These are phyloP conservation scores for Cicer pinnatifidum DNA, from an alignment of 306 rosid genomes.

Conservation along the genomic window DNA sequence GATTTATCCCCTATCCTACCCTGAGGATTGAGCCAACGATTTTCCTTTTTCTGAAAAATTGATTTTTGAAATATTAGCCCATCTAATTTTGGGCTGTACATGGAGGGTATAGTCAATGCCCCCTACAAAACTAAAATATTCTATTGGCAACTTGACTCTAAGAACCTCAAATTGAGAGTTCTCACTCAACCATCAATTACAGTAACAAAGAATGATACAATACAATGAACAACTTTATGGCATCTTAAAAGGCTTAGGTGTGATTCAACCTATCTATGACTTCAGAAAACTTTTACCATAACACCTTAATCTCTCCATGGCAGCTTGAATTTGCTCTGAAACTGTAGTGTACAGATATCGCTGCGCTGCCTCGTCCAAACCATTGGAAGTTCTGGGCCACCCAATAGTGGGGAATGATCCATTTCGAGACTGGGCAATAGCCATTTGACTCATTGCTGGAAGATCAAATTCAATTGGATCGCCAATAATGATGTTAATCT, in stretches of 20 bases:
- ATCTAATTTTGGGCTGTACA: conserved; percentile 38
- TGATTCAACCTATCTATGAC: conserved; percentile 39
- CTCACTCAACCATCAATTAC: conserved; percentile 36
- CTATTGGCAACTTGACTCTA: conserved; percentile 18
- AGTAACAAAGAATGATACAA: conserved; percentile 44
- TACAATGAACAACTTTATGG: conserved; percentile 26
- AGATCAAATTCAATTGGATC: conserved; percentile 82
- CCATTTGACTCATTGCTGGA: conserved; percentile 65
- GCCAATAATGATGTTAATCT: conserved; percentile 68
- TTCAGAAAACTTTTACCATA: conserved; percentile 47
- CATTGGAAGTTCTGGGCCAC: conserved; percentile 63
- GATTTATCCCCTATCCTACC: not conserved
- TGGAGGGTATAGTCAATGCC: not conserved
- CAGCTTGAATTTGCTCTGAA: conserved; percentile 67
- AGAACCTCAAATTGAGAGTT: conserved; percentile 18
- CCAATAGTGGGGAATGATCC: conserved; percentile 55
- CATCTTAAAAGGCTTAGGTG: conserved; percentile 24
- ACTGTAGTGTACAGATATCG: conserved; percentile 67
- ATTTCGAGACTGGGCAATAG: conserved; percentile 55
- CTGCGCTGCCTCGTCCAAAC: conserved; percentile 81
- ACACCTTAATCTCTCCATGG: conserved; percentile 70
- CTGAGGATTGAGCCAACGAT: not conserved
- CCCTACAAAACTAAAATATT: conserved; percentile 28
- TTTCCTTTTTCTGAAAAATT: not conserved
- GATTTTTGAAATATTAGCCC: conserved; percentile 37